phyloP scores from a whole-genome alignment of 257 asterid genomes.

The Lantana camara region DNA sequence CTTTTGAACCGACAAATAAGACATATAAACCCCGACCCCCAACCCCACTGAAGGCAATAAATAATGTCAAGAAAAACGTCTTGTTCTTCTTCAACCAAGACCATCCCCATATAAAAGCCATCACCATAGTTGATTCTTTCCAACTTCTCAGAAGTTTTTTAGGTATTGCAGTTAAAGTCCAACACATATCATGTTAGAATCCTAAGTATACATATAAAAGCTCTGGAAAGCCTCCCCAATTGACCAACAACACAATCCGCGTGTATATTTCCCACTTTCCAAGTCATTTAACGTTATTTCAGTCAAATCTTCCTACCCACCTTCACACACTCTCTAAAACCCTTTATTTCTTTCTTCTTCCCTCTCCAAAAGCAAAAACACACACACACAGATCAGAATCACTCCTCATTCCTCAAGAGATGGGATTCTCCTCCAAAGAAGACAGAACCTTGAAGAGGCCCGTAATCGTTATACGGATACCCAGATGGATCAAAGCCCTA shows the following conservation, averaged over 20 bases:
- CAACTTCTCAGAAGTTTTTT: slow-evolving; percentile 10
- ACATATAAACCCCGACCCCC: too few relatives aligned
- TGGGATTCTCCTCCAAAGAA: slow-evolving; percentile 62
- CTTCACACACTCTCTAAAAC: slow-evolving; percentile 5
- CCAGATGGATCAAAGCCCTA: slow-evolving; percentile 78
- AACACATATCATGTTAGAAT: not conserved
- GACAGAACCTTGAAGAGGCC: slow-evolving; percentile 45
- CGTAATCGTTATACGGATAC: slow-evolving; percentile 28
- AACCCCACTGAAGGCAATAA: too few relatives aligned
- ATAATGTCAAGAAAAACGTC: too few relatives aligned
- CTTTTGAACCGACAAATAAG: too few relatives aligned
- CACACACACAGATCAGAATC: not conserved
- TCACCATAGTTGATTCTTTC: not conserved
- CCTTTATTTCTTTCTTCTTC: not conserved
- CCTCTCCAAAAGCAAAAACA: not conserved
- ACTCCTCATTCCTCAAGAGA: slow-evolving; percentile 13
- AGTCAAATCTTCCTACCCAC: slow-evolving; percentile 31
- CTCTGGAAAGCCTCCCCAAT: slow-evolving; percentile 46
- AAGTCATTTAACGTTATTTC: not conserved
- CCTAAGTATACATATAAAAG: not conserved
- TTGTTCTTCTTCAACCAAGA: not conserved
- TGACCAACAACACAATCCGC: slow-evolving; percentile 50
- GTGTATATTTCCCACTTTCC: slow-evolving; percentile 39
- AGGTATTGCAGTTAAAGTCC: slow-evolving; percentile 39
- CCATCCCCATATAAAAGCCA: not conserved